phyloP scores from a whole-genome alignment of 495 filamentous ascomycete species.

The Corynascus novoguineensis region DNA sequence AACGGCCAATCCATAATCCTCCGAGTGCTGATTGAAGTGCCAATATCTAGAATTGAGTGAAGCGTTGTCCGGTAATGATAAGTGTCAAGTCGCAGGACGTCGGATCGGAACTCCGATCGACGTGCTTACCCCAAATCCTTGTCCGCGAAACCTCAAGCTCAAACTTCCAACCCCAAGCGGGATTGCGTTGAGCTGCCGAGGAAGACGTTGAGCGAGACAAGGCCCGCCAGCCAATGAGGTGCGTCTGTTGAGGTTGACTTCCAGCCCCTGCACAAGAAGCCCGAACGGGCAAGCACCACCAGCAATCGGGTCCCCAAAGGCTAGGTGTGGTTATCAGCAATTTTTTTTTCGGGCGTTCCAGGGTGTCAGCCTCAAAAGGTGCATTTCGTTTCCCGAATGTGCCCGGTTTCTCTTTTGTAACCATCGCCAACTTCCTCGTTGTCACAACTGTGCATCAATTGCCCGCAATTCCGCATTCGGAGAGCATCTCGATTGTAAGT shows the following conservation, averaged over 20 bases:
- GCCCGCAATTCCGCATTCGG: constrained; percentile 1
- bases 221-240: neutral
- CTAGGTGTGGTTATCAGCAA: constrained; percentile 9
- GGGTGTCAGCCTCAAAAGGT: neutral
- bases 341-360: constrained; percentile 10
- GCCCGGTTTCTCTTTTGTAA: neutral
- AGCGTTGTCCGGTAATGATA: too few relatives aligned
- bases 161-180: constrained; percentile 4
- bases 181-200: constrained; percentile 22
- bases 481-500: constrained; percentile 12
- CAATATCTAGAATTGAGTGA: too few relatives aligned
- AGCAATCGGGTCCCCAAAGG: neutral
- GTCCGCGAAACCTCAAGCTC: constrained; percentile 13
- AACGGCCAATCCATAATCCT: too few relatives aligned
- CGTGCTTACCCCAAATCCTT: constrained; percentile 1
- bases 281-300: constrained; percentile 6
- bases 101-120: neutral
- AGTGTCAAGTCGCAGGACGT: neutral
- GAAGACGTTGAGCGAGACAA: constrained; percentile 15
- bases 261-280: neutral
- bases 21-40: neutral
- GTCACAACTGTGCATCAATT: neutral
- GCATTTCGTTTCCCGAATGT: constrained; percentile 2
- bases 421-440: neutral
- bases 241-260: constrained; percentile 12